A percentile compares a stretch with the other conserved stretches of the same genome.
Evolutionary conservation across 306 rosid species (phyloP).

Genomic region (Prosopis cineraria): DNA sequence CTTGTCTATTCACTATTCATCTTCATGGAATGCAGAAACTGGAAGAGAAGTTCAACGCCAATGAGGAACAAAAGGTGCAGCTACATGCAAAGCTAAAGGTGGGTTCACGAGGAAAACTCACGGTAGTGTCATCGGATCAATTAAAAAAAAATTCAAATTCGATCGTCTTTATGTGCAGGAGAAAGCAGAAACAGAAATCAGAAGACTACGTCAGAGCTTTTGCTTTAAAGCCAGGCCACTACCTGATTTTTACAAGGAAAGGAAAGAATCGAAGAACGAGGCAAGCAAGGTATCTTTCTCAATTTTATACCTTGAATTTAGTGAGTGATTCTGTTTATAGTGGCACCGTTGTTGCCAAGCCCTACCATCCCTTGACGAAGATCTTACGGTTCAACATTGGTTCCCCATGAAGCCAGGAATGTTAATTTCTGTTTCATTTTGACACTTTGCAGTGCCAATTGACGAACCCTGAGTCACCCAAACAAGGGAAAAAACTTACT

Average conservation of each 20-base stretch:
- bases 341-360: too few species aligned
- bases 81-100: slow-evolving; percentile 75
- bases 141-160: slow-evolving; percentile 15
- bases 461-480: slow-evolving; percentile 43
- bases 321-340: background rate
- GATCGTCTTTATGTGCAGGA: slow-evolving; percentile 55
- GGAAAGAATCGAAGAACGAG: slow-evolving; percentile 55
- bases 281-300: slow-evolving; percentile 44
- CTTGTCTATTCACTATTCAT: slow-evolving; percentile 2
- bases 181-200: slow-evolving; percentile 68
- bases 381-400: background rate
- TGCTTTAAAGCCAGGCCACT: slow-evolving; percentile 97
- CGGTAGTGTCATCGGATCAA: slow-evolving; percentile 1
- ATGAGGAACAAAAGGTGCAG: slow-evolving; percentile 65
- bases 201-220: slow-evolving; percentile 71
- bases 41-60: slow-evolving; percentile 89
- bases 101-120: slow-evolving; percentile 24
- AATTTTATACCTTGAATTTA: background rate
- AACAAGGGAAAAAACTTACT: slow-evolving; percentile 40
- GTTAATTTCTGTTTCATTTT: background rate
- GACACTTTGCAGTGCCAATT: background rate
- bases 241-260: slow-evolving; percentile 82
- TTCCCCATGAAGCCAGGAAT: background rate
- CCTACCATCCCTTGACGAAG: background rate
- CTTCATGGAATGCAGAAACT: slow-evolving; percentile 66